Evolutionary conservation across 176 grass and related monocot species (phyloP).

Genomic region (Juncus effusus): DNA sequence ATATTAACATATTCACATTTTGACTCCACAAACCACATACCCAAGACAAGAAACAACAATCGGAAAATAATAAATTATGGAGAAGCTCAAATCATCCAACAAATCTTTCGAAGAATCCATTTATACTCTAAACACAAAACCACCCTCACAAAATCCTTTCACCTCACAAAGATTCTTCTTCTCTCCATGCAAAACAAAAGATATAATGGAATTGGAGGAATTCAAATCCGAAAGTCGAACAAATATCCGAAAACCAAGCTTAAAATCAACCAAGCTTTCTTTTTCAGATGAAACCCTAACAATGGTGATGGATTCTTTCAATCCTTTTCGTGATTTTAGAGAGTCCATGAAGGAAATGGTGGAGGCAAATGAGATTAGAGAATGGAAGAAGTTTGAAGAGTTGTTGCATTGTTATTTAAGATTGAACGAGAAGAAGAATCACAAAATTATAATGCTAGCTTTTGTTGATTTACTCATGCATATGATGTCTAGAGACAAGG

Average conservation of each 20-base stretch:
- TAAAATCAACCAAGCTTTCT: conserved; percentile 1
- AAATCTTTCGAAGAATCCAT: conserved; percentile 39
- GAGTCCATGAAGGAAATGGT: conserved; percentile 98
- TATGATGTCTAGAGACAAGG: conserved; percentile 10
- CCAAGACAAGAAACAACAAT: background rate
- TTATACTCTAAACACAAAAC: conserved; percentile 22
- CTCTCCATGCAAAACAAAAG: conserved; percentile 37
- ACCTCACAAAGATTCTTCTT: conserved; percentile 45
- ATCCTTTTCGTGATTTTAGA: conserved; percentile 75
- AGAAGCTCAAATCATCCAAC: conserved; percentile 42
- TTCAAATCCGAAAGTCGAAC: conserved; percentile 19
- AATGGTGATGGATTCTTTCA: conserved; percentile 58
- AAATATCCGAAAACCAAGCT: background rate
- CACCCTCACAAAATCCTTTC: background rate
- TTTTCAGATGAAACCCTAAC: conserved; percentile 45
- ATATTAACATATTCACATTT: background rate
- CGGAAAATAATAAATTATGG: conserved; percentile 5
- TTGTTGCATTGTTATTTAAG: conserved; percentile 75
- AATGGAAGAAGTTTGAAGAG: conserved; percentile 60
- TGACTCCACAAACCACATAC: background rate
- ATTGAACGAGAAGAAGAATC: conserved; percentile 56
- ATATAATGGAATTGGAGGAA: conserved; percentile 42
- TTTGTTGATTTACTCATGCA: conserved; percentile 67
- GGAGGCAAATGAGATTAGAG: conserved; percentile 50
- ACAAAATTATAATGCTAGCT: conserved; percentile 57